phyloP scores from a whole-genome alignment of 805 yeast species.

The Saturnispora diversa region DNA sequence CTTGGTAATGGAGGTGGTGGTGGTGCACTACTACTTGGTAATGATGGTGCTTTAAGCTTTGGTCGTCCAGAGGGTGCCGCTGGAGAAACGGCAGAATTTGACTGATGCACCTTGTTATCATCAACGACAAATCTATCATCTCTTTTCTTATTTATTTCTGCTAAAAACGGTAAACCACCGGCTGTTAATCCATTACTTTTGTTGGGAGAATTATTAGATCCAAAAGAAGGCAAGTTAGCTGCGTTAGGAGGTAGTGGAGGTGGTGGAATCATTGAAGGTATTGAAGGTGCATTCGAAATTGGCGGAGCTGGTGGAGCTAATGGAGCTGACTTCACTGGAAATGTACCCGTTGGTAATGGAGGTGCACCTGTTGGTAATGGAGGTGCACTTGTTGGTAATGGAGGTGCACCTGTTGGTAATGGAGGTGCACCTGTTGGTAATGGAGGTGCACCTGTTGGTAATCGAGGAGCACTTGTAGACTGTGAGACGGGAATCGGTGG shows the following conservation, averaged over 20 bases:
- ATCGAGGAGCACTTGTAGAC: constrained; percentile 7
- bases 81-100: constrained; percentile 20
- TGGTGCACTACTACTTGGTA: constrained; percentile 15
- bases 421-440: constrained; percentile 11
- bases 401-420: constrained; percentile 13
- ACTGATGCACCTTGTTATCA: constrained; percentile 18
- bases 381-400: constrained; percentile 16
- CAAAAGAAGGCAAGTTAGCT: constrained; percentile 12
- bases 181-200: constrained; percentile 11
- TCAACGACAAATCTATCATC: constrained; percentile 41
- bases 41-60: constrained; percentile 20
- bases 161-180: constrained; percentile 43
- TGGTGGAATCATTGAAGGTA: constrained; percentile 18
- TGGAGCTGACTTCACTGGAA: neutral
- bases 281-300: constrained; percentile 18
- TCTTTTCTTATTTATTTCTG: constrained; percentile 45
- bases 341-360: constrained; percentile 3
- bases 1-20: constrained; percentile 11
- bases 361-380: constrained; percentile 17
- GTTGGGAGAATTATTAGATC: constrained; percentile 9
- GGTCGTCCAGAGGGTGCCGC: constrained; percentile 17
- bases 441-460: constrained; percentile 10
- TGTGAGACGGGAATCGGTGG: too few relatives aligned
- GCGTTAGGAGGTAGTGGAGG: constrained; percentile 18
- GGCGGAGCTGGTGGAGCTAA: constrained; percentile 13